Evolutionary conservation across 495 filamentous ascomycete genomes (phyloP).

Genomic region (Hypoxylon crocopeplum): DNA sequence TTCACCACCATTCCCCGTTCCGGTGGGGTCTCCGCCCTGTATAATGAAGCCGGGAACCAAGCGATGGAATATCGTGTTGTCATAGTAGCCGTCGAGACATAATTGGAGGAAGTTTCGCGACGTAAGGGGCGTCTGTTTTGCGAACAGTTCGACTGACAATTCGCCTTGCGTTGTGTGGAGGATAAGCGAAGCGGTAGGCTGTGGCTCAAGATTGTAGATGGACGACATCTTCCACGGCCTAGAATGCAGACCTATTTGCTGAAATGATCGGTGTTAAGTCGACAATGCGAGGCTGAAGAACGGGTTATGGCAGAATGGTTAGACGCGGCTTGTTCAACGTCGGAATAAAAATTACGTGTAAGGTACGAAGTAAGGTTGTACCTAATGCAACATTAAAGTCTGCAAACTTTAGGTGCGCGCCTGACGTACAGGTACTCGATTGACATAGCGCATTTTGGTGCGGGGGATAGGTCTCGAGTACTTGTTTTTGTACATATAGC

Average conservation of each 20-base stretch:
- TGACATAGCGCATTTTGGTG: no score
- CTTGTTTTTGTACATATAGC: no score
- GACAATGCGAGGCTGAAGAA: no score
- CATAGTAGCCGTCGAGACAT: conserved; percentile 93
- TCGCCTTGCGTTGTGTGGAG: conserved; percentile 89
- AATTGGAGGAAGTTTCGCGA: conserved; percentile 96
- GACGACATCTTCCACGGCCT: conserved; percentile 73
- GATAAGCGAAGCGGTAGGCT: conserved; percentile 86
- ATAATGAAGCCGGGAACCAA: conserved; percentile 90
- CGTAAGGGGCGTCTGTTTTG: conserved; percentile 88
- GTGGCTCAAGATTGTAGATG: conserved; percentile 93
- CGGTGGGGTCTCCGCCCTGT: conserved; percentile 86
- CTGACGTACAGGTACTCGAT: no score
- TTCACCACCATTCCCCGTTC: conserved; percentile 88
- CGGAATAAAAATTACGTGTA: no score
- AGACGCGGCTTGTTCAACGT: conserved; percentile 8
- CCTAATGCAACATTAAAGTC: no score
- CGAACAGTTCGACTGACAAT: conserved; percentile 89
- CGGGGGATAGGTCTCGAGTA: no score
- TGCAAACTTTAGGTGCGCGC: background rate
- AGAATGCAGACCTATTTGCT: background rate
- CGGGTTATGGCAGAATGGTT: no score
- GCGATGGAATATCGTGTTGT: conserved; percentile 90
- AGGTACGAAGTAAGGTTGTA: no score
- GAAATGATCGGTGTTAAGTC: background rate